Conservation (phyloP, 2,329 filamentous ascomycete genomes). For the Corniculantispora saksenae region DNA sequence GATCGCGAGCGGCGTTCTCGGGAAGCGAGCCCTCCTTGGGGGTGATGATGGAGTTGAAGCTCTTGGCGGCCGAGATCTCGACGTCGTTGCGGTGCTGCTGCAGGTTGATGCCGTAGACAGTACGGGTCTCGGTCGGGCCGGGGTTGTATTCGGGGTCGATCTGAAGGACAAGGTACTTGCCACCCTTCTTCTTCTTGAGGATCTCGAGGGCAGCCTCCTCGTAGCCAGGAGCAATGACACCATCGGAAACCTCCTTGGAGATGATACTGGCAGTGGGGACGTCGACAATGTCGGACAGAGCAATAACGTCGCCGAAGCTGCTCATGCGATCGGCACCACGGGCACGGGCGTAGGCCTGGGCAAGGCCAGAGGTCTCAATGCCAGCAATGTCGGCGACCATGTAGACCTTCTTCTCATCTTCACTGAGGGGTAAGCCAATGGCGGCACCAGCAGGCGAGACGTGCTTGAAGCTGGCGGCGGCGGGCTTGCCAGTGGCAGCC, state of each 20-base stretch:
- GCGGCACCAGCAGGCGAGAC: constrained; percentile 95
- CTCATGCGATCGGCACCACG: constrained; percentile 98
- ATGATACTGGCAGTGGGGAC: constrained; percentile 95
- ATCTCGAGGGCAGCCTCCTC: constrained; percentile 83
- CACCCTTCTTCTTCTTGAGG: constrained; percentile 96
- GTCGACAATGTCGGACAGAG: constrained; percentile 87
- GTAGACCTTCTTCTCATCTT: constrained; percentile 93
- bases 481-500: constrained; percentile 80
- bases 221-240: constrained; percentile 89
- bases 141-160: constrained; percentile 89
- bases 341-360: constrained; percentile 93
- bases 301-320: constrained; percentile 96
- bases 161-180: constrained; percentile 92
- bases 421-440: constrained; percentile 82
- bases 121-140: constrained; percentile 77
- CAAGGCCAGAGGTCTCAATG: constrained; percentile 80
- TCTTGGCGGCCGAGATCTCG: constrained; percentile 72
- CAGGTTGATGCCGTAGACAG: constrained; percentile 86
- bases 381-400: constrained; percentile 95
- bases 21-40: constrained; percentile 79
- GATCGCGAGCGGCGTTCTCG: constrained; percentile 80
- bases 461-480: constrained; percentile 98
- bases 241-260: constrained; percentile 95
- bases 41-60: constrained; percentile 78
- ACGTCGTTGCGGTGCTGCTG: constrained; percentile 92